Base-by-base conservation (phyloP, 1,139 yeast genomes). In the Pneumocystis carinii region DNA sequence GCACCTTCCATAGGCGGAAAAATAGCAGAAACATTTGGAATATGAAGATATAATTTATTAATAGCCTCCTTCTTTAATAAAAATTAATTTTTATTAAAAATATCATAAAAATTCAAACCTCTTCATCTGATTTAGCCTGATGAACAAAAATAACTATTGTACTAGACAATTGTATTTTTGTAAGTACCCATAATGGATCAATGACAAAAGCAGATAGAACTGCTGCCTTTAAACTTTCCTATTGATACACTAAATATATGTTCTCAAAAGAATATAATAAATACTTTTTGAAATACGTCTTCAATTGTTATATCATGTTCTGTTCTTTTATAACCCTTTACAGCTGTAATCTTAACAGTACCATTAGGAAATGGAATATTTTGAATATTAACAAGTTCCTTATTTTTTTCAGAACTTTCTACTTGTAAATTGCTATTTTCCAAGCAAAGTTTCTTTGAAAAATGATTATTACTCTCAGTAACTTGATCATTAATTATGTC, bases 241-340 rank as follows among this genome's bases (percentile, higher is more conserved):
- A 38, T n/a, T 15, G 2, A 48, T 14, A 27, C 37, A 17, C 12
- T 32, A 56, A 55, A 57, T 48, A 24, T 24, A 48, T 48, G 12
- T 24, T 24, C 12, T 24, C 12, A 48, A 48, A 39, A 41, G n/a
- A 17, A 8, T 10, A 53, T 27, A 24, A 17, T 19, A 57, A 66
- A 5, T 61, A 66, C 67, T 19, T 66, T 58, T 48, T 67, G 67
- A n/a, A 67, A 39, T 12, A 68, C 64, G 17, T 68, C 67, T 19
- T 68, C 69, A 10, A 68, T 62, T 14, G 67, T 65, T 35, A 68
- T 65, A 35, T 67, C 67, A 36, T 66, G 62, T 3, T 62, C 64
- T 12, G 36, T 55, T 15, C 61, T 41, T 1, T 65, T 56, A 42
- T 63, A 66, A n/a, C 68, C 68, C 4, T 62, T 59, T 10, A 68